Base-by-base conservation (phyloP, 495 filamentous ascomycete species). In the Pseudevernia furfuracea region DNA sequence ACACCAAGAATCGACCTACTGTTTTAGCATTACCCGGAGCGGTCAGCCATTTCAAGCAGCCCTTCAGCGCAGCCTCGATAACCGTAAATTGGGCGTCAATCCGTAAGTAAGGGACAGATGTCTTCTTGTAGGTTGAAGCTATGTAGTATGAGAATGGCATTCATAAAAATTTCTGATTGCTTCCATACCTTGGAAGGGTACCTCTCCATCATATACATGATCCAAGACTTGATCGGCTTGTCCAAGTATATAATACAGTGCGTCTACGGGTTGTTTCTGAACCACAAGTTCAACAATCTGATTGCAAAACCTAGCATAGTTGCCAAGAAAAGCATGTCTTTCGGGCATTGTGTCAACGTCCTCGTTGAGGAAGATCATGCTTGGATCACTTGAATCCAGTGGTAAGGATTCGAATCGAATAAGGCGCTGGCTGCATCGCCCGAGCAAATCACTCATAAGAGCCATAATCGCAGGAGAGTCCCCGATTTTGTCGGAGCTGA, bases 271-370 rank as follows among this genome's bases (percentile, higher is more conserved):
- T 65, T 88, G 84, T 64, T 87, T 85, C 55, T 87, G 80, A 23
- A 92, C 89, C 58, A 97, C 89, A 37, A 79, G 80, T 74, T 97
- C 92, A 57, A 97, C 88, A 8, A 96, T 84, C 39, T 87, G 85
- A 15, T 84, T 84, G 72, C 92, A 94, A 69, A 95, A 97, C 56
- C 95, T 84, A 30, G 92, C 81, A 72, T 97, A 99, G 69, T 97
- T 97, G 1, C 94, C 93, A n/a, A 97, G 82, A 72, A 99, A 99
- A 17, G 92, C 90, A 76, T 99, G 94, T 32, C 89, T 81, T 73
- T 99, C 95, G 2, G 95, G 95, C 38, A 92, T 80, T 0, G 94
- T 97, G 73, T 97, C 95, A 39, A 96, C 90, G 72, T 99, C 94
- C 66, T 96, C 91, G 59, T 89, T 76, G 10, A 99, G 81, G 64